Conservation (phyloP, 75 land plant genomes). For the Sequoiadendron giganteum region DNA sequence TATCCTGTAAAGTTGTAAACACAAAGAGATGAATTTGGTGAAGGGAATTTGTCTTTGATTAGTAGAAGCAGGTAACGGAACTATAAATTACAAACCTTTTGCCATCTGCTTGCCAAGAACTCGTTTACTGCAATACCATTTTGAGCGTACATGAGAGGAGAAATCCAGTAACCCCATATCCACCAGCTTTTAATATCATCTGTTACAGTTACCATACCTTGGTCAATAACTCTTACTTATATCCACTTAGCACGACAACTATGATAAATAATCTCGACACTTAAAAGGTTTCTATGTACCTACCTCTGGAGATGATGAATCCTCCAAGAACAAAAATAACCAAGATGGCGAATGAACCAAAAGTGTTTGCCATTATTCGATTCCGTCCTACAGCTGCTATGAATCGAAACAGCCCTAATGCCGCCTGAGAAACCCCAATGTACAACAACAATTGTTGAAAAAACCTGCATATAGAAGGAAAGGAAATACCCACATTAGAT, state of each 20-base stretch:
- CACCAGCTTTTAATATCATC: conserved; percentile 51
- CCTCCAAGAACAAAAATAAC: conserved; percentile 31
- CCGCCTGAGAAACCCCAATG: conserved; percentile 19
- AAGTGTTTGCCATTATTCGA: conserved; percentile 23
- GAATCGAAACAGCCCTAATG: conserved; percentile 23
- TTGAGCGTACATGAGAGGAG: conserved; percentile 51
- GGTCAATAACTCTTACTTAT: neutral
- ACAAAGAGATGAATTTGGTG: neutral
- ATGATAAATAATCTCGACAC: neutral
- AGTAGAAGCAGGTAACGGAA: neutral
- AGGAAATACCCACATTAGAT: neutral
- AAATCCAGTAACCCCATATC: conserved; percentile 67
- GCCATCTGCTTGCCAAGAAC: conserved; percentile 44
- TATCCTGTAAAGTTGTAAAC: neutral
- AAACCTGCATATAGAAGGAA: conserved; percentile 21
- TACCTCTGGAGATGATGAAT: conserved; percentile 27
- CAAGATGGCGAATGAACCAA: conserved; percentile 26
- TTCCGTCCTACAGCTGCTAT: conserved; percentile 26
- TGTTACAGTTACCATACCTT: conserved; percentile 7
- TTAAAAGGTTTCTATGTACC: neutral
- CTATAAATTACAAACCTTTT: conserved; percentile 17
- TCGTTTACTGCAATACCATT: conserved; percentile 56
- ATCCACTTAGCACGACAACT: neutral
- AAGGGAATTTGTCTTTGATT: conserved; percentile 42
- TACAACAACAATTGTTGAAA: conserved; percentile 21